phyloP scores from a whole-genome alignment of 1,284 basidiomycete species.

The Entoloma clypeatum region DNA sequence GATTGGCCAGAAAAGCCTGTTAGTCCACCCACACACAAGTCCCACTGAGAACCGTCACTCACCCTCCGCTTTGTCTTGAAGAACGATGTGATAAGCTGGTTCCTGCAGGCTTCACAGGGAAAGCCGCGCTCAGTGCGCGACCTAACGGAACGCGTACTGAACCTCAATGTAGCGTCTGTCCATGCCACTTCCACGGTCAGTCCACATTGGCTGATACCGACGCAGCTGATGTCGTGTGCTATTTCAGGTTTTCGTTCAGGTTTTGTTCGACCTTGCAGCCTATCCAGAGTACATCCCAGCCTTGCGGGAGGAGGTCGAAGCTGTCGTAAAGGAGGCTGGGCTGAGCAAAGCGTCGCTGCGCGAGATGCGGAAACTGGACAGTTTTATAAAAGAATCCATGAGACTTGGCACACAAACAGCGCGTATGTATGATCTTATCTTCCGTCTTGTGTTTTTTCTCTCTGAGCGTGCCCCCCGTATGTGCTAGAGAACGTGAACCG shows the following conservation, averaged over 20 bases:
- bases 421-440: constrained; percentile 18
- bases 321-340: constrained; percentile 34
- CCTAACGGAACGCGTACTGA: constrained; percentile 28
- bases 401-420: constrained; percentile 30
- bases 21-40: constrained; percentile 12
- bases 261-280: constrained; percentile 39
- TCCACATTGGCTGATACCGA: neutral
- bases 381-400: constrained; percentile 46
- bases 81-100: constrained; percentile 37
- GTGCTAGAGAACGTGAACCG: constrained; percentile 25
- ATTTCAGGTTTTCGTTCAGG: constrained; percentile 29
- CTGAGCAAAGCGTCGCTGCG: constrained; percentile 42
- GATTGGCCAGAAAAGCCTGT: constrained; percentile 37
- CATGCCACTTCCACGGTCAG: constrained; percentile 30
- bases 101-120: constrained; percentile 26
- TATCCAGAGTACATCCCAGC: constrained; percentile 37
- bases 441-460: neutral
- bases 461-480: too few relatives aligned
- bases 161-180: constrained; percentile 34
- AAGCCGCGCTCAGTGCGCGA: constrained; percentile 23
- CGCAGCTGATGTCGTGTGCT: too few relatives aligned
- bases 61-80: constrained; percentile 10
- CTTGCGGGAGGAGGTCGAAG: constrained; percentile 44
- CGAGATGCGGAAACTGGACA: constrained; percentile 46
- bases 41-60: neutral